A percentile compares a stretch with the other conserved stretches of the same genome.
Evolutionary conservation across 2,329 filamentous ascomycete species (phyloP).

Genomic region (Colletotrichum limetticola): DNA sequence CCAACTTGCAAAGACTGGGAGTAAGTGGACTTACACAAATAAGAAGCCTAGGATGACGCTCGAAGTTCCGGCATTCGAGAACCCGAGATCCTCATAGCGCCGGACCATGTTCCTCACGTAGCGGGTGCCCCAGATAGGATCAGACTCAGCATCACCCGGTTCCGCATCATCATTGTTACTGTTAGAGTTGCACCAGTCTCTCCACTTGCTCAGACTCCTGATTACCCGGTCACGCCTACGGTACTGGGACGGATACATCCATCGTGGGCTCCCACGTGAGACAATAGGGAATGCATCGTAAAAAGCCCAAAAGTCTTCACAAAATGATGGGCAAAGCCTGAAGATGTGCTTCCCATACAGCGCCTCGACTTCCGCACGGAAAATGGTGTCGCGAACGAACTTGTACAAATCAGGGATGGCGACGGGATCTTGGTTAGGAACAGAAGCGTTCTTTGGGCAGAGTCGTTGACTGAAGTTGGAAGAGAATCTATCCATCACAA

Average conservation of each 20-base stretch:
- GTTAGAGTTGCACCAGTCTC: neutral
- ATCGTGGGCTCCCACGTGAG: conserved; percentile 13
- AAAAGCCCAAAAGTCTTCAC: conserved; percentile 25
- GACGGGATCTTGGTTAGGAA: neutral
- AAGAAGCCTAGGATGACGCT: conserved; percentile 22
- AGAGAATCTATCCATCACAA: conserved; percentile 10
- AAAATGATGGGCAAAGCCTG: conserved; percentile 8
- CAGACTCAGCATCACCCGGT: neutral
- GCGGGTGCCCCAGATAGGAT: conserved; percentile 21
- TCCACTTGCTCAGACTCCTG: conserved; percentile 8
- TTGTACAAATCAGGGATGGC: conserved; percentile 15
- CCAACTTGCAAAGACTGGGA: too few relatives aligned
- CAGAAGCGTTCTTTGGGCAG: neutral
- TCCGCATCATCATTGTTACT: neutral
- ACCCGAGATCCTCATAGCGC: conserved; percentile 19
- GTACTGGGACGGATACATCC: conserved; percentile 22
- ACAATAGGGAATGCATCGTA: conserved; percentile 25
- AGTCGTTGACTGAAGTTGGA: neutral
- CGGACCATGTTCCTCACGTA: conserved; percentile 27
- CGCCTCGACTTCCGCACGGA: conserved; percentile 21
- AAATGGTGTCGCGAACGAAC: conserved; percentile 1
- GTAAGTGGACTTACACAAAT: conserved; percentile 17
- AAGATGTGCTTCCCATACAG: conserved; percentile 21
- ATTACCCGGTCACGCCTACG: conserved; percentile 13
- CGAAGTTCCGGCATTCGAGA: conserved; percentile 17